Evolutionary conservation across 805 yeast genomes (phyloP), one percentile per base, ranked within the genome.

Genomic region (Candida silvicultrix): DNA sequence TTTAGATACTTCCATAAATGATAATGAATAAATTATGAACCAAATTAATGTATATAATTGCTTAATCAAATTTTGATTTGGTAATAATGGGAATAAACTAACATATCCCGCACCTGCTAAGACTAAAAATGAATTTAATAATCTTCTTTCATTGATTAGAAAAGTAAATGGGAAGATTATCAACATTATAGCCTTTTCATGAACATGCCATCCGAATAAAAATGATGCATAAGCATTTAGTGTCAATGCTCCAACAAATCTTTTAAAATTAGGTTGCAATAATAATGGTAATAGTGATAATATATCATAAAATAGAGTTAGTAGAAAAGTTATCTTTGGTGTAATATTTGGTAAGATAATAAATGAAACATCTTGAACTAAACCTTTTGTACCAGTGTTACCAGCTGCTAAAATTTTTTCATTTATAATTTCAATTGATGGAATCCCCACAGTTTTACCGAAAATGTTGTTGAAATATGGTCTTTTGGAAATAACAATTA

Each of bases 151-250:
- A 35, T 77, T 71, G 14, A 81, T 72, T 23, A 90, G 65, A 60
- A 94, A 83, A 7, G 94, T 75, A 63, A 88, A 81, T 1, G 99
- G 99, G 53, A 94, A 77, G 9, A 94, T 85, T 3, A 92, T 83
- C 19, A 90, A 64, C 73, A 94, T 74, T n/a, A 94, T 80, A 0
- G 98, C 98, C 73, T 94, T 94, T 65, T 94, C 99, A 67, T 94
- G 99, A 21, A 94, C 99, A 60, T 94, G 98, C 97, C 98, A 94
- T 5, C 99, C 99, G 66, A 94, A 94, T 42, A 94, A 67, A 59
- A 87, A 94, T 2, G 96, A 85, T 0, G 96, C 82, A 66, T 80
- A 88, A 4, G 95, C 98, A 66, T 98, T 92, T 41, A 92, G 72
- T 0, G 97, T 84, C 55, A 94, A 66, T 1, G 90, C 78, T 0